Evolutionary conservation across 2,329 filamentous ascomycete species (phyloP).

Genomic region (Apiospora marii): DNA sequence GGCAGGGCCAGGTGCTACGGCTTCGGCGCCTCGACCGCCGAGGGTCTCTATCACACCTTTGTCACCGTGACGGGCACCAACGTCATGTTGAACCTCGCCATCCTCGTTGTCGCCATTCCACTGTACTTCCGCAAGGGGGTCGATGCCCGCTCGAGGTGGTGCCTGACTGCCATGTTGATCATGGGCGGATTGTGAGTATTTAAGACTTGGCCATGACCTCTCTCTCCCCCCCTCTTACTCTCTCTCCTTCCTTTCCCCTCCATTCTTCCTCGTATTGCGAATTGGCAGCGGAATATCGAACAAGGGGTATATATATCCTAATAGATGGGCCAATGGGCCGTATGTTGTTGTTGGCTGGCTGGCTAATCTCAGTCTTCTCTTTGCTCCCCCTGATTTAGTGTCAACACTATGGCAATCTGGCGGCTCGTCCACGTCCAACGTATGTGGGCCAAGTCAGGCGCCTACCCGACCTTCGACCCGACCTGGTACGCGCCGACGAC

Average conservation of each 20-base stretch:
- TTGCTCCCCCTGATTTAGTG: not conserved
- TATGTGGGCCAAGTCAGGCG: slow-evolving; percentile 26
- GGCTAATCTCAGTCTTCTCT: not conserved
- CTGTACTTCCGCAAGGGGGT: slow-evolving; percentile 29
- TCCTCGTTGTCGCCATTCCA: slow-evolving; percentile 33
- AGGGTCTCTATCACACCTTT: slow-evolving; percentile 32
- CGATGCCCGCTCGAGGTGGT: not conserved
- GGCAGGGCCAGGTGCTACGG: slow-evolving; percentile 30
- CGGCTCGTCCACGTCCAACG: slow-evolving; percentile 40
- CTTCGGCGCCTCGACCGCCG: slow-evolving; percentile 31
- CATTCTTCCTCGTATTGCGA: not conserved
- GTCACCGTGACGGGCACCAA: slow-evolving; percentile 31
- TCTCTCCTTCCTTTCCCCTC: not conserved
- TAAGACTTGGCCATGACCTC: not conserved
- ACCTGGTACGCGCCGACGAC: slow-evolving; percentile 41
- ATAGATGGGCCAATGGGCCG: too few species aligned
- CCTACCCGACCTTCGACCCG: slow-evolving; percentile 42
- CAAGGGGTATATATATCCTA: not conserved
- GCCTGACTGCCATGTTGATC: slow-evolving; percentile 31
- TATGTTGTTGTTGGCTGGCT: not conserved
- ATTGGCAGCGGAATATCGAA: not conserved
- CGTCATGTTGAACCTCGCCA: slow-evolving; percentile 33
- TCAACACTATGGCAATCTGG: slow-evolving; percentile 40
- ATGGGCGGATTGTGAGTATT: slow-evolving; percentile 34
- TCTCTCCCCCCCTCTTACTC: not conserved